Conservation (phyloP, 2,329 filamentous ascomycete species). For the Colletotrichum destructivum region DNA sequence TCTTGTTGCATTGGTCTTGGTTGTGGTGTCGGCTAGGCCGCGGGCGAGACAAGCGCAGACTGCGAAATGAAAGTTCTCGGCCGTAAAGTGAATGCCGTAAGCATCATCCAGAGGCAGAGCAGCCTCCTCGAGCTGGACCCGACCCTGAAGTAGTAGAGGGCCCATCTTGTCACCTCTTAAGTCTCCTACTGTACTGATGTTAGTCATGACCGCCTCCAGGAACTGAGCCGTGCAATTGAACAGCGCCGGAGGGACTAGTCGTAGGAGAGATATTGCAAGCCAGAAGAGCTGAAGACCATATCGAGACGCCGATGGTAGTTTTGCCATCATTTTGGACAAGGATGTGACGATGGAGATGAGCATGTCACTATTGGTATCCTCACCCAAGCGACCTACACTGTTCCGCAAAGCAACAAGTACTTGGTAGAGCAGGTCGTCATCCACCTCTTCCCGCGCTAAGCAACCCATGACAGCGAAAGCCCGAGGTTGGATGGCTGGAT, state of each 20-base stretch:
- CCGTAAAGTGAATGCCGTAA: constrained; percentile 76
- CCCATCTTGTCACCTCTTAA: constrained; percentile 73
- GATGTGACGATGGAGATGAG: constrained; percentile 77
- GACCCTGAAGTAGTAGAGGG: constrained; percentile 72
- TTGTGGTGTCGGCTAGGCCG: constrained; percentile 74
- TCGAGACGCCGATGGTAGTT: constrained; percentile 75
- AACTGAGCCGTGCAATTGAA: constrained; percentile 78
- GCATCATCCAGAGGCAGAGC: constrained; percentile 74
- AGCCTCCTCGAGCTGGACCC: constrained; percentile 73
- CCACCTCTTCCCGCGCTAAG: constrained; percentile 78
- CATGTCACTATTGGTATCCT: constrained; percentile 77
- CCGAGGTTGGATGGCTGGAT: constrained; percentile 78
- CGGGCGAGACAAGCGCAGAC: constrained; percentile 76
- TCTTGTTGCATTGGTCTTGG: constrained; percentile 70
- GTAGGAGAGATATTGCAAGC: constrained; percentile 77
- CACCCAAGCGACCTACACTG: constrained; percentile 75
- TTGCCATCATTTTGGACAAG: constrained; percentile 80
- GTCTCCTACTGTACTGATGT: constrained; percentile 74
- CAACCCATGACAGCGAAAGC: constrained; percentile 82
- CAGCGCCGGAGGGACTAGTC: constrained; percentile 73
- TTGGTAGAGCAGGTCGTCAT: constrained; percentile 80
- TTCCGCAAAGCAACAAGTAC: constrained; percentile 78
- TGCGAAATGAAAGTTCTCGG: constrained; percentile 77
- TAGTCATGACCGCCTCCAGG: constrained; percentile 74
- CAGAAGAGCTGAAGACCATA: constrained; percentile 80